phyloP scores from a whole-genome alignment of 495 filamentous ascomycete genomes.

The Penicillium canescens region DNA sequence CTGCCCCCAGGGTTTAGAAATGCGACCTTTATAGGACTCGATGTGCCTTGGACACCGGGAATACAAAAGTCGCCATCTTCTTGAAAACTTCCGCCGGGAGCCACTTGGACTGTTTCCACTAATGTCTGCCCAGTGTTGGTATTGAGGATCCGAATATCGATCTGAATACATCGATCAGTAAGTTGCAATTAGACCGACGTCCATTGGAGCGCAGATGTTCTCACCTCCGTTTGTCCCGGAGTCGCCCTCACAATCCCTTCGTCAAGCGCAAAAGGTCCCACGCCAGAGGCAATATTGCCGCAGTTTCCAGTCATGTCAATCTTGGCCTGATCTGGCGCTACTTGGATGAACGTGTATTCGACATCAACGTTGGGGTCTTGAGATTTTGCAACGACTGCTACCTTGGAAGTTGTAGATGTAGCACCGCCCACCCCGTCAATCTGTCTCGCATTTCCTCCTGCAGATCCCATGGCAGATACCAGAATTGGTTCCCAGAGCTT shows the following conservation, averaged over 20 bases:
- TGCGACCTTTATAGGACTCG: constrained; percentile 26
- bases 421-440: constrained; percentile 39
- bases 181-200: background rate
- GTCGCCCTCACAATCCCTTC: constrained; percentile 27
- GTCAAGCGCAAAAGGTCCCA: constrained; percentile 38
- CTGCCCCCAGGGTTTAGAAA: constrained; percentile 32
- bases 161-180: constrained; percentile 8
- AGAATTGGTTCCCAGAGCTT: constrained; percentile 29
- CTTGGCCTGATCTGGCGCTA: constrained; percentile 27
- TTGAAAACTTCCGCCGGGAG: constrained; percentile 17
- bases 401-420: constrained; percentile 43
- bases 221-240: constrained; percentile 24
- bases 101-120: constrained; percentile 27
- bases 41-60: constrained; percentile 24
- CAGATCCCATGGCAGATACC: constrained; percentile 34
- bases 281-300: constrained; percentile 40
- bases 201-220: background rate
- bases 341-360: constrained; percentile 42
- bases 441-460: constrained; percentile 21
- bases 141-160: constrained; percentile 31
- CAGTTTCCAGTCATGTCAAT: constrained; percentile 43
- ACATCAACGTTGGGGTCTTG: constrained; percentile 28
- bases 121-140: constrained; percentile 30
- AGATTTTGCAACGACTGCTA: constrained; percentile 34
- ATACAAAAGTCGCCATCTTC: constrained; percentile 29